Percentiles rank a stretch among this genome's conserved stretches.
These are phyloP conservation scores for Fusarium dimerum DNA, from an alignment of 2,329 filamentous ascomycete genomes.

Conservation along the genomic window DNA sequence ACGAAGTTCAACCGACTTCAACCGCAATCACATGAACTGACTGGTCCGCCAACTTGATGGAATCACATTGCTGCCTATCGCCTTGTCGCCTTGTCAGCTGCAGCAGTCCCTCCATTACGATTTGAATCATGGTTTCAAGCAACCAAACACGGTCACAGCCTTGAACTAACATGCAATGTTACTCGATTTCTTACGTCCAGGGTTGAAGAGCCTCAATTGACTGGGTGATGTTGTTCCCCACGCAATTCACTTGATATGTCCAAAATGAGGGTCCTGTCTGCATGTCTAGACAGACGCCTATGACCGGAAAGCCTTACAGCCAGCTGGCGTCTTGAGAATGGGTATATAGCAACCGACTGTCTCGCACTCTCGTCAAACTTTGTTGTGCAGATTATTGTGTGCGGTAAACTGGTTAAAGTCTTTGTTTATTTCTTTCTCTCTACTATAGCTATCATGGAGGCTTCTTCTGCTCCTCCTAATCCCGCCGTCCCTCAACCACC, in stretches of 20 bases:
- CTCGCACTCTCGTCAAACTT: not conserved
- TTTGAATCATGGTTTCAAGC: not conserved
- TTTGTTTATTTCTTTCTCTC: too few species aligned
- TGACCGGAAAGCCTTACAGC: not conserved
- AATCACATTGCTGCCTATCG: not conserved
- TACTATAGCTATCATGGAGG: slow-evolving; percentile 12
- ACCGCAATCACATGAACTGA: not conserved
- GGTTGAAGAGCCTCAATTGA: not conserved
- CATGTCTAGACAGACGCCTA: not conserved
- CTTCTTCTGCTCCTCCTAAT: not conserved
- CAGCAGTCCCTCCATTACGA: not conserved
- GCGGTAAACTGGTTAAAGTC: not conserved
- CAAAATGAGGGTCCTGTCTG: not conserved
- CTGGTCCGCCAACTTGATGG: not conserved
- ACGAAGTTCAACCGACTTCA: not conserved
- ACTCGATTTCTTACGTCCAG: not conserved
- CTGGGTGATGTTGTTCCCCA: not conserved
- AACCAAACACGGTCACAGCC: not conserved
- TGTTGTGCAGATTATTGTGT: not conserved
- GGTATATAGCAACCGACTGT: not conserved
- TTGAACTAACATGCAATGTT: not conserved
- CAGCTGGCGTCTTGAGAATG: not conserved
- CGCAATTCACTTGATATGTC: not conserved
- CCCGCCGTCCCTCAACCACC: slow-evolving; percentile 6
- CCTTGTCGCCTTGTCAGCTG: not conserved